Evolutionary conservation across 345 rosid genomes (phyloP).

Genomic region (Microcos paniculata): DNA sequence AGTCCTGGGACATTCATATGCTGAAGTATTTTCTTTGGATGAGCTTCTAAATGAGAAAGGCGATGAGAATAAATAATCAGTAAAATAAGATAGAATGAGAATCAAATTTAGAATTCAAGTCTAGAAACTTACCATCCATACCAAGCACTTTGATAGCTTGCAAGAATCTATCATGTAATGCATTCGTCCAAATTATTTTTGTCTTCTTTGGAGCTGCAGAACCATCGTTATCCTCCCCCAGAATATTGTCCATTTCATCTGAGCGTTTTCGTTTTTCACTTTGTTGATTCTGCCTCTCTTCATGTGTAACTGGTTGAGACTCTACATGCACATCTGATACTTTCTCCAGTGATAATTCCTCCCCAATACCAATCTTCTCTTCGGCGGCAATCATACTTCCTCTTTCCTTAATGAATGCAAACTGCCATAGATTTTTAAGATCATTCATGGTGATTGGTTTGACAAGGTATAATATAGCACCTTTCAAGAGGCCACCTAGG

Average conservation of each 20-base stretch:
- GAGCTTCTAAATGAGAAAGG: slow-evolving; percentile 28
- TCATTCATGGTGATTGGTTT: slow-evolving; percentile 40
- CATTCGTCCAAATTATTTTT: slow-evolving; percentile 44
- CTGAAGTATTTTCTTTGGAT: slow-evolving; percentile 47
- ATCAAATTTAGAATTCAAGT: not conserved
- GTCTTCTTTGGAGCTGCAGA: slow-evolving; percentile 30
- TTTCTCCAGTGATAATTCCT: not conserved
- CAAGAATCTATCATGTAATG: slow-evolving; percentile 40
- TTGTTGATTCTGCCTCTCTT: slow-evolving; percentile 5
- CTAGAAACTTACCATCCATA: slow-evolving; percentile 33
- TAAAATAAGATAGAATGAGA: not conserved
- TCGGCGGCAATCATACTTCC: not conserved
- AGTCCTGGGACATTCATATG: slow-evolving; percentile 48
- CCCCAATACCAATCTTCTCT: not conserved
- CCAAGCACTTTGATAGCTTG: slow-evolving; percentile 37
- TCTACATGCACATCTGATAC: slow-evolving; percentile 20
- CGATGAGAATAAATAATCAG: slow-evolving; percentile 1
- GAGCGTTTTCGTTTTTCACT: slow-evolving; percentile 28
- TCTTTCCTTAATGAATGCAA: slow-evolving; percentile 21
- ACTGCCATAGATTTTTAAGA: slow-evolving; percentile 48
- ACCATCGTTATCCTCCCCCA: slow-evolving; percentile 9
- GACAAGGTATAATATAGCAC: slow-evolving; percentile 41
- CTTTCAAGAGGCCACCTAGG: slow-evolving; percentile 39
- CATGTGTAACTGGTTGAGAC: slow-evolving; percentile 3
- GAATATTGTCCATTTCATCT: slow-evolving; percentile 10